A percentile compares a stretch with the other conserved stretches of the same genome.
These are phyloP conservation scores for Arachnopeziza araneosa DNA, from an alignment of 2,329 filamentous ascomycete genomes.

Conservation along the genomic window DNA sequence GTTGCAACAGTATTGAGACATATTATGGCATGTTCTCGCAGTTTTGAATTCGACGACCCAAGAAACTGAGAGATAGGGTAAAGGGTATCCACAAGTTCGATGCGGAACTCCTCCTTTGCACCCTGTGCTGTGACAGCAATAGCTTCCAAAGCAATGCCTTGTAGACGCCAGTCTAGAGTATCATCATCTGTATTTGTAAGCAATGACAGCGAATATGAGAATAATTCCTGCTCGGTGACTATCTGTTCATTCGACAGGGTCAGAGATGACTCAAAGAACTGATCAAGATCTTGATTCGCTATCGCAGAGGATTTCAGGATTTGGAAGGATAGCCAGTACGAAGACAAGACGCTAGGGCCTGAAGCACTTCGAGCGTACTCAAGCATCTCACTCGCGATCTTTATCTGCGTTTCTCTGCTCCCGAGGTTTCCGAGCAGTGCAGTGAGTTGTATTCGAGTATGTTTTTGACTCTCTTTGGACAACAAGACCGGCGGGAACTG, in stretches of 20 bases:
- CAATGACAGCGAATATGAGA: conserved; percentile 56
- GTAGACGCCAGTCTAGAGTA: conserved; percentile 61
- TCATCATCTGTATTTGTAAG: conserved; percentile 48
- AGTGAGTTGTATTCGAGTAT: conserved; percentile 51
- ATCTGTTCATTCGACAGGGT: conserved; percentile 36
- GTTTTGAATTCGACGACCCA: conserved; percentile 59
- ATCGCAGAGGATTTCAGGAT: conserved; percentile 55
- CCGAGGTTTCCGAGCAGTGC: conserved; percentile 53
- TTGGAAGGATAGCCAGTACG: conserved; percentile 76
- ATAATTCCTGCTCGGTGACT: conserved; percentile 53
- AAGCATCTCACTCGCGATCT: conserved; percentile 60
- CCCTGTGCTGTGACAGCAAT: conserved; percentile 69
- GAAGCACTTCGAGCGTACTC: conserved; percentile 53
- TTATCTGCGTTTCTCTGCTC: conserved; percentile 51
- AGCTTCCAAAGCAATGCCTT: conserved; percentile 76
- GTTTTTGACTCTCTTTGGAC: conserved; percentile 58
- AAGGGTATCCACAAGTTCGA: conserved; percentile 83
- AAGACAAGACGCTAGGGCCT: conserved; percentile 57
- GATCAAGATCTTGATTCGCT: conserved; percentile 51
- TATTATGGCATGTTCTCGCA: conserved; percentile 77
- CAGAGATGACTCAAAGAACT: conserved; percentile 58
- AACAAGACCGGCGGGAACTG: conserved; percentile 58
- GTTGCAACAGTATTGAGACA: conserved; percentile 75
- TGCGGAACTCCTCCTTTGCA: conserved; percentile 63
- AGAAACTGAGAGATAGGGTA: conserved; percentile 90